phyloP scores from a whole-genome alignment of 179 eudicot genomes.

The Silene vulgaris region DNA sequence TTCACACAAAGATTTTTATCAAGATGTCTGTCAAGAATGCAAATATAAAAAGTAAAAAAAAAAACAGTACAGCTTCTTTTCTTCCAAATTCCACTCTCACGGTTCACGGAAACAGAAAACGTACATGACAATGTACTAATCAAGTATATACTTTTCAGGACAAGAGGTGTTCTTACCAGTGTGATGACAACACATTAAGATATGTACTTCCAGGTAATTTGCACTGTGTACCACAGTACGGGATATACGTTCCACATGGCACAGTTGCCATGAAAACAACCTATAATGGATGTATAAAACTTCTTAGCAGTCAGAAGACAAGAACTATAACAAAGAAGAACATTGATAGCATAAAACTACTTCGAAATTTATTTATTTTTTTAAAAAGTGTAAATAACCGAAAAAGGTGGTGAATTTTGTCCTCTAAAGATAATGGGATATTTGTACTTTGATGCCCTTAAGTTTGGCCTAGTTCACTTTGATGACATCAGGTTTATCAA shows the following conservation, averaged over 20 bases:
- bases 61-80: neutral
- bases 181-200: slow-evolving; percentile 19
- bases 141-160: slow-evolving; percentile 1
- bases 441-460: too few species aligned
- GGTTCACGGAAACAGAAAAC: neutral
- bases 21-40: neutral
- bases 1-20: neutral
- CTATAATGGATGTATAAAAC: slow-evolving; percentile 1
- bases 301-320: neutral
- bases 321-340: neutral
- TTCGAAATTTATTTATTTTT: too few species aligned
- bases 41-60: neutral
- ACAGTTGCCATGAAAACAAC: slow-evolving; percentile 30
- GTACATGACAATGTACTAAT: neutral
- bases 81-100: neutral
- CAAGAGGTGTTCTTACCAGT: slow-evolving; percentile 26
- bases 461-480: neutral
- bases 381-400: too few species aligned
- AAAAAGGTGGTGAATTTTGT: slow-evolving; percentile 2
- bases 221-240: slow-evolving; percentile 24
- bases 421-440: neutral
- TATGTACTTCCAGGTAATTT: slow-evolving; percentile 20
- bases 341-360: neutral
- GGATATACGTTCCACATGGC: slow-evolving; percentile 28
- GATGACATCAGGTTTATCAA: neutral